phyloP scores from a whole-genome alignment of 331 rosid species.

The Quercus tomentella region DNA sequence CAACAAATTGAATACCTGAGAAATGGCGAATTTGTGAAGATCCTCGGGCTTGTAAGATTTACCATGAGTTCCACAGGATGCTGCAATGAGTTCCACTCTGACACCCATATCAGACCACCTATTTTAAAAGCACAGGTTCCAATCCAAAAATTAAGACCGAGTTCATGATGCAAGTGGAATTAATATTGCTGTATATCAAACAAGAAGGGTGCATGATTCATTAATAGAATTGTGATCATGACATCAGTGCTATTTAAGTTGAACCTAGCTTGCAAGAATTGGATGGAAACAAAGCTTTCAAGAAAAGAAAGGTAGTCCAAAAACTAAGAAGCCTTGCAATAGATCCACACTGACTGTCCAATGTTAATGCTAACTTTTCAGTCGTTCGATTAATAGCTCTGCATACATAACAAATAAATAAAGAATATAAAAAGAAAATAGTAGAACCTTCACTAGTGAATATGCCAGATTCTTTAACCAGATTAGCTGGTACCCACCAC shows the following conservation, averaged over 20 bases:
- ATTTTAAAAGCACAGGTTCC: conserved; percentile 6
- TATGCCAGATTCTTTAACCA: background rate
- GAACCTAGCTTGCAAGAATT: background rate
- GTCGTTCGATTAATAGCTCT: background rate
- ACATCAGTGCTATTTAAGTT: background rate
- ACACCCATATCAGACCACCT: conserved; percentile 71
- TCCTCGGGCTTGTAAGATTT: conserved; percentile 39
- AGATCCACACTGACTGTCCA: background rate
- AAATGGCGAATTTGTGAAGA: conserved; percentile 56
- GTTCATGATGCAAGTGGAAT: too few relatives aligned
- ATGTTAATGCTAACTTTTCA: background rate
- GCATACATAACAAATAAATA: background rate
- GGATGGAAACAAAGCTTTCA: background rate
- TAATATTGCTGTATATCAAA: too few relatives aligned
- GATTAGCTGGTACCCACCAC: too few relatives aligned
- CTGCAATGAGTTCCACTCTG: conserved; percentile 48
- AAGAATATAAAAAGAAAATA: background rate
- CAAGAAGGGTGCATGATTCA: too few relatives aligned
- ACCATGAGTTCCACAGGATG: conserved; percentile 47
- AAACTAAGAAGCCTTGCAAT: background rate
- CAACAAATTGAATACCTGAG: conserved; percentile 44
- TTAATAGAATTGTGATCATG: too few relatives aligned
- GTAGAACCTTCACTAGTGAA: background rate
- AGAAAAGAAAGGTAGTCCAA: background rate
- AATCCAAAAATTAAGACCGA: background rate